Evolutionary conservation across 257 asterid species (phyloP), one percentile per base, ranked within the genome.

Genomic region (Mitragyna speciosa): DNA sequence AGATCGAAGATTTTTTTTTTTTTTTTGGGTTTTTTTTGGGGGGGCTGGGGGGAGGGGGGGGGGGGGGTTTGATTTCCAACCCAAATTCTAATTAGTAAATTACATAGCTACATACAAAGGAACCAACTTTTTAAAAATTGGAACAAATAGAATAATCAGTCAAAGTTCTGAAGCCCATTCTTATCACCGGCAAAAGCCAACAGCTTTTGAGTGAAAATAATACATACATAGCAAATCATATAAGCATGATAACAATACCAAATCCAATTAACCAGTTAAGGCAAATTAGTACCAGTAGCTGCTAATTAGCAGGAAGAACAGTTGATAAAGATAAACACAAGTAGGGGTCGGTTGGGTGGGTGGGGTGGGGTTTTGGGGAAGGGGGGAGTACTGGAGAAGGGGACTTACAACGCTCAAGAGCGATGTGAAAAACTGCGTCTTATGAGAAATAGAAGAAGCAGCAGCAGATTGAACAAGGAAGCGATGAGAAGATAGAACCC

Each of bases 401-500:
- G 65, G 73, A 78, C 97, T 87, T 85, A 94, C 98, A 4, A 2
- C 39, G n/a, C 82, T 56, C 73, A 85, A 72, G 48, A 87, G 48
- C 47, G 93, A 82, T 67, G 89, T 11, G 69, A 86, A 67, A 20
- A 78, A 77, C 30, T 78, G 90, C 66, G 89, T 80, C 63, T 86
- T 86, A 28, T 48, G 87, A 48, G 82, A 81, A 41, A 85, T 73
- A 78, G 90, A 65, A 58, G 82, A 83, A 48, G 84, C 52, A 48
- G 84, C 52, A 48, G 90, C 84, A 20, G 79, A 76, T 76, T 86
- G 94, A 67, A 87, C 70, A 79, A 87, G 65, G 84, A 80, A 65
- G 77, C 93, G 93, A 69, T 81, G 90, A 80, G 88, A 89, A 78
- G 91, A 88, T 82, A 92, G 85, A 76, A 89, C 81, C 82, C 90